These are phyloP conservation scores for Adiantum capillusveneris DNA, from an alignment of 75 land plant species.

Conservation along the genomic window DNA sequence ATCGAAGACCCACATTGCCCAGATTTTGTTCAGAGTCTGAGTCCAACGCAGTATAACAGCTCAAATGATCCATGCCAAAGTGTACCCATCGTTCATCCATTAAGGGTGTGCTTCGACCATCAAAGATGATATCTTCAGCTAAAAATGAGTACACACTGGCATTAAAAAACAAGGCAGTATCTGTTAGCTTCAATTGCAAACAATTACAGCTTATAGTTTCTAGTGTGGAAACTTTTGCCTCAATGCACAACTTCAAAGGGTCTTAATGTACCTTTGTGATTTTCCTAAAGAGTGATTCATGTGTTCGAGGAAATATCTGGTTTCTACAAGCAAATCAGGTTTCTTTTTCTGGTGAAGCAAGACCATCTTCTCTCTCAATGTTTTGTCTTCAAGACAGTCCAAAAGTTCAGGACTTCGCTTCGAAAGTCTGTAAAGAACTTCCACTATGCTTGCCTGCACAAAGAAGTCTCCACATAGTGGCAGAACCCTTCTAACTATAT, in stretches of 20 bases:
- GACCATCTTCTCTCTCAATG: conserved; percentile 4
- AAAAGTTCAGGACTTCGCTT: conserved; percentile 6
- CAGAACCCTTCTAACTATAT: conserved; percentile 12
- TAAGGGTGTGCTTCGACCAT: conserved; percentile 2
- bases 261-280: conserved; percentile 11
- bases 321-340: conserved; percentile 8
- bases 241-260: too few relatives aligned
- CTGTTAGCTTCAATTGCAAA: too few relatives aligned
- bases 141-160: conserved; percentile 17
- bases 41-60: not conserved
- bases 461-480: conserved; percentile 28
- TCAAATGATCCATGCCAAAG: conserved; percentile 8
- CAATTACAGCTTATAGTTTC: too few relatives aligned
- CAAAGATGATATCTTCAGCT: conserved; percentile 2
- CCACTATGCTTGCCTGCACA: conserved; percentile 22
- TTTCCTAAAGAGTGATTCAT: conserved; percentile 19
- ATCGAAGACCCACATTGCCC: too few relatives aligned
- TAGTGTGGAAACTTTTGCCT: too few relatives aligned
- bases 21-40: not conserved
- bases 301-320: conserved; percentile 13
- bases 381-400: conserved; percentile 7
- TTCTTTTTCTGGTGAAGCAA: conserved; percentile 14
- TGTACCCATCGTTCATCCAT: conserved; percentile 15
- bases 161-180: too few relatives aligned
- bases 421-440: conserved; percentile 13